These are phyloP conservation scores for Penicillium psychrosexuale DNA, from an alignment of 2,329 filamentous ascomycete species.

Conservation along the genomic window DNA sequence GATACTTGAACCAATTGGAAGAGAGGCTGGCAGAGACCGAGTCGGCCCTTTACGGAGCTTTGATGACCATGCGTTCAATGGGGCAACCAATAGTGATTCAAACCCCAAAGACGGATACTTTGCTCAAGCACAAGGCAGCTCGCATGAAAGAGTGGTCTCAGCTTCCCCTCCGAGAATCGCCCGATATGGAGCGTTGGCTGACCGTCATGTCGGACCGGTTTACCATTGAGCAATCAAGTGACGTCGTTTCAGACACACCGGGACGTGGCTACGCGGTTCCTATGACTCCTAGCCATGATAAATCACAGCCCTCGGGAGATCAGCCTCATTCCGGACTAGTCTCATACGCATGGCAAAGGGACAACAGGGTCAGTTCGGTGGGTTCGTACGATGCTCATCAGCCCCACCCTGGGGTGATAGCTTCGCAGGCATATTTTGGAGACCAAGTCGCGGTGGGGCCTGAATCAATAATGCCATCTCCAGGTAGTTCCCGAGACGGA, in stretches of 20 bases:
- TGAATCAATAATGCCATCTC: slow-evolving; percentile 10
- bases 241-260: background rate
- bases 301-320: background rate
- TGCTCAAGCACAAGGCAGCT: slow-evolving; percentile 15
- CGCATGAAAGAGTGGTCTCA: slow-evolving; percentile 24
- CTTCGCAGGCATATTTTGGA: slow-evolving; percentile 9
- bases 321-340: background rate
- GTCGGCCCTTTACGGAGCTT: slow-evolving; percentile 21
- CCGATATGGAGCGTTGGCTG: slow-evolving; percentile 20
- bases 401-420: background rate
- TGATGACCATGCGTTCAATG: slow-evolving; percentile 15
- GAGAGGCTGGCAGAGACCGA: slow-evolving; percentile 22
- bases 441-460: slow-evolving; percentile 1
- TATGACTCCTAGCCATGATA: background rate
- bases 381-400: slow-evolving; percentile 9
- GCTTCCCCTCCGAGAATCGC: slow-evolving; percentile 17
- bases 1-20: slow-evolving; percentile 25
- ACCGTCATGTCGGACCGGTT: slow-evolving; percentile 17
- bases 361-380: background rate
- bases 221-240: slow-evolving; percentile 2
- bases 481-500: background rate
- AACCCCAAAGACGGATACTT: slow-evolving; percentile 8
- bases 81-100: slow-evolving; percentile 7
- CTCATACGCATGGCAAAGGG: slow-evolving; percentile 7
- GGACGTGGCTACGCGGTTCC: slow-evolving; percentile 2